Evolutionary conservation across 2,329 filamentous ascomycete species (phyloP).

Genomic region (Pyrenophora teres): DNA sequence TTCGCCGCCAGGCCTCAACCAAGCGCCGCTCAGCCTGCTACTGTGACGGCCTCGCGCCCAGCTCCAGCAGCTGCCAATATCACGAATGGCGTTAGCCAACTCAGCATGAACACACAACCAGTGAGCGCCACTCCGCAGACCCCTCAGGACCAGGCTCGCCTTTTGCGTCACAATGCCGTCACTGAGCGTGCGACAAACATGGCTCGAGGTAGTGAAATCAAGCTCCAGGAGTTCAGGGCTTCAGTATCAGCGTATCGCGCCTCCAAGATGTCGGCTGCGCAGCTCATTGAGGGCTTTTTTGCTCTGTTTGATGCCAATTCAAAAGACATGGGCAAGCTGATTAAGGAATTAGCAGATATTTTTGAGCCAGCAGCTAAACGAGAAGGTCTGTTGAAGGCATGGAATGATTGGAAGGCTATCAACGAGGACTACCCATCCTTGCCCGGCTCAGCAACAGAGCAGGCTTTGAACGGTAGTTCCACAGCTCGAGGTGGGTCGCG

Average conservation of each 20-base stretch:
- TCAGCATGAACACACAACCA: constrained; percentile 42
- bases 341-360: constrained; percentile 89
- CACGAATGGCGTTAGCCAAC: constrained; percentile 24
- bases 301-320: constrained; percentile 82
- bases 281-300: constrained; percentile 87
- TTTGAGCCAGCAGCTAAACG: constrained; percentile 83
- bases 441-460: constrained; percentile 64
- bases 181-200: constrained; percentile 83
- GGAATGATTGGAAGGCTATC: constrained; percentile 94
- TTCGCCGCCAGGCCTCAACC: constrained; percentile 55
- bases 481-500: constrained; percentile 61
- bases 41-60: constrained; percentile 48
- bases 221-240: constrained; percentile 76
- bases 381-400: constrained; percentile 75
- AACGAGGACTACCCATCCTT: constrained; percentile 94
- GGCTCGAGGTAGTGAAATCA: constrained; percentile 74
- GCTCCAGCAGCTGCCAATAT: constrained; percentile 19
- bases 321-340: constrained; percentile 80
- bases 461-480: constrained; percentile 43
- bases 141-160: constrained; percentile 79
- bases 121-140: constrained; percentile 48
- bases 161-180: constrained; percentile 80
- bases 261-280: constrained; percentile 69
- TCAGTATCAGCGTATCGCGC: constrained; percentile 79
- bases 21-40: constrained; percentile 42